These are phyloP conservation scores for Malbranchea zuffiana DNA, from an alignment of 2,329 filamentous ascomycete species.

Conservation along the genomic window DNA sequence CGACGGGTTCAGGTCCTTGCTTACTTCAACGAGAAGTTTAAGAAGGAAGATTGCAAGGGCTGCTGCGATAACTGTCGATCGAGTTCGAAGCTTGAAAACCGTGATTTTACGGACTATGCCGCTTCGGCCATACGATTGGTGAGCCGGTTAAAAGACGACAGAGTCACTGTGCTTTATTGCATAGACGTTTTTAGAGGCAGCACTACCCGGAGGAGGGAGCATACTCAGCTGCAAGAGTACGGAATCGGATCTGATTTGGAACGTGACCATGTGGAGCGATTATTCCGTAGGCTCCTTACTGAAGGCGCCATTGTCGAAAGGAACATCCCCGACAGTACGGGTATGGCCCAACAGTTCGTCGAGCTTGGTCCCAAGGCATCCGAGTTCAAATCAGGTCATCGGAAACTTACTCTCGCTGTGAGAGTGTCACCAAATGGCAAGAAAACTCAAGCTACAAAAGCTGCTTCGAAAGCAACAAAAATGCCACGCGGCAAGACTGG, in stretches of 20 bases:
- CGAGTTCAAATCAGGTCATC: constrained; percentile 37
- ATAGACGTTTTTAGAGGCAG: constrained; percentile 74
- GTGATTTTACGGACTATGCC: constrained; percentile 69
- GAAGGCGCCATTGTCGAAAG: constrained; percentile 65
- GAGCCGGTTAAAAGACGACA: constrained; percentile 23
- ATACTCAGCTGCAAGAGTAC: constrained; percentile 47
- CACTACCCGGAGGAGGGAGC: constrained; percentile 45
- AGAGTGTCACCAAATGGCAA: constrained; percentile 38
- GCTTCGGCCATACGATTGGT: constrained; percentile 60
- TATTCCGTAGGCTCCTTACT: constrained; percentile 66
- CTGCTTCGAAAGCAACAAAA: constrained; percentile 1
- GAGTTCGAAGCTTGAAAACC: constrained; percentile 55
- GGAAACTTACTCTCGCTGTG: constrained; percentile 43
- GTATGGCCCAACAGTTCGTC: constrained; percentile 63
- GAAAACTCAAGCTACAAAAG: constrained; percentile 9
- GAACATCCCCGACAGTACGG: constrained; percentile 51
- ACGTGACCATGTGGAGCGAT: constrained; percentile 65
- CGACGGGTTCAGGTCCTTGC: constrained; percentile 74
- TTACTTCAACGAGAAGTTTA: constrained; percentile 89
- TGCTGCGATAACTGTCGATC: constrained; percentile 85
- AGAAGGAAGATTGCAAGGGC: constrained; percentile 56
- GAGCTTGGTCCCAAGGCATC: constrained; percentile 34
- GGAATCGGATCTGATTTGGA: constrained; percentile 60
- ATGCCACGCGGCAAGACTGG: constrained; percentile 19
- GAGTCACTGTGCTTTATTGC: constrained; percentile 64